Evolutionary conservation across 352 stramenopile species (phyloP).

Genomic region (Pythium monospermum): DNA sequence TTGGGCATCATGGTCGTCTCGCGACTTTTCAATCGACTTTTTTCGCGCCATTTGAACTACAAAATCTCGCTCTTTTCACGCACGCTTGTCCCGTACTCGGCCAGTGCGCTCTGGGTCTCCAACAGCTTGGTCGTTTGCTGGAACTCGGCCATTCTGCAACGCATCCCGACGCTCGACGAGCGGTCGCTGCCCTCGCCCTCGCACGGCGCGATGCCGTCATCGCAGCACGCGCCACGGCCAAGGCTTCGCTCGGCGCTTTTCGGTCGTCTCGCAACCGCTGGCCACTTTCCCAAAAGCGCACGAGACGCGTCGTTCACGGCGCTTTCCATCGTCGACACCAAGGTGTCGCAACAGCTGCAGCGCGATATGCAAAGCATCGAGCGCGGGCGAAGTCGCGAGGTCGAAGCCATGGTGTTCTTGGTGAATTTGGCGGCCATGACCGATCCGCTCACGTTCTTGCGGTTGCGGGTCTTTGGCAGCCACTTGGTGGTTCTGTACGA

Average conservation of each 20-base stretch:
- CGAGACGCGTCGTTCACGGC: not conserved
- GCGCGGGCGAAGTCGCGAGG: not conserved
- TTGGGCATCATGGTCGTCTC: not conserved
- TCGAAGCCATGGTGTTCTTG: constrained; percentile 7
- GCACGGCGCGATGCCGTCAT: no score
- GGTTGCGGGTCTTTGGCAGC: not conserved
- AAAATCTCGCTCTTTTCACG: not conserved
- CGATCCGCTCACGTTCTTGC: constrained; percentile 6
- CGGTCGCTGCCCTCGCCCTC: no score
- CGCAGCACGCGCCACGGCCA: not conserved
- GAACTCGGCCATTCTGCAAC: not conserved
- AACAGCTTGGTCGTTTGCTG: constrained; percentile 4
- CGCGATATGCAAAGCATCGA: constrained; percentile 6
- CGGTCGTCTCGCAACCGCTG: not conserved
- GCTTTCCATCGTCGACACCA: not conserved
- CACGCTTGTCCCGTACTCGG: constrained; percentile 8
- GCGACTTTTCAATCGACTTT: not conserved
- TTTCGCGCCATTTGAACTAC: not conserved
- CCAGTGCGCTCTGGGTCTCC: constrained; percentile 1
- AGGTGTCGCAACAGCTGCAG: constrained; percentile 3
- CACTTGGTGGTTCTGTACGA: not conserved
- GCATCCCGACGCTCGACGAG: not conserved
- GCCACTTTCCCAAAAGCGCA: not conserved
- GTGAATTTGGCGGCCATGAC: constrained; percentile 12
- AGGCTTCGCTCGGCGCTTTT: not conserved